phyloP scores from a whole-genome alignment of 192 early-diverging fungal genomes.

The Chytriomyces sp. region DNA sequence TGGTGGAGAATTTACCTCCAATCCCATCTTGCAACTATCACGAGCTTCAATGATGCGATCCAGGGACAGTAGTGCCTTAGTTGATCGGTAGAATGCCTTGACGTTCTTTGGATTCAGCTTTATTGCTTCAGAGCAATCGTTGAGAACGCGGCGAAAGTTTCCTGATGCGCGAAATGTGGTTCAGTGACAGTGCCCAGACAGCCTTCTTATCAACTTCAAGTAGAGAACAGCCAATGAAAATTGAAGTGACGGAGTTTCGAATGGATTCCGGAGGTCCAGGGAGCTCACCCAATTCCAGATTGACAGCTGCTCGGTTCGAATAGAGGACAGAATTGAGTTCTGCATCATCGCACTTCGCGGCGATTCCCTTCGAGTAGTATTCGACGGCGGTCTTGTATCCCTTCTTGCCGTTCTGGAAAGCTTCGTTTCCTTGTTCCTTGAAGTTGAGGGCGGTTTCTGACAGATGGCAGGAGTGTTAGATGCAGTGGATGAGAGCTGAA shows the following conservation, averaged over 20 bases:
- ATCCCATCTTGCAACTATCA: constrained; percentile 80
- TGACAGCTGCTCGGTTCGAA: constrained; percentile 89
- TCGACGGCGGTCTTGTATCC: constrained; percentile 75
- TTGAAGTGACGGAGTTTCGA: neutral
- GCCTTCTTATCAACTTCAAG: no score
- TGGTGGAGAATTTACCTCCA: constrained; percentile 42
- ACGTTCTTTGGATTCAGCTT: constrained; percentile 77
- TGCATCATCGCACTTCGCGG: constrained; percentile 65
- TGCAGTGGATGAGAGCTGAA: neutral
- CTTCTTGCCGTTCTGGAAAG: constrained; percentile 70
- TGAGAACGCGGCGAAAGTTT: constrained; percentile 85
- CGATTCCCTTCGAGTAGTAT: constrained; percentile 88
- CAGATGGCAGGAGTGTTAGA: neutral
- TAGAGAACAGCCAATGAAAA: neutral
- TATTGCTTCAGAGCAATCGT: constrained; percentile 87
- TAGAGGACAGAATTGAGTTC: constrained; percentile 79
- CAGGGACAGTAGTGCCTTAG: constrained; percentile 75
- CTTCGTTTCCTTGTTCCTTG: constrained; percentile 95
- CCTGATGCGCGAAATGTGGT: constrained; percentile 39
- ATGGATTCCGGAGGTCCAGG: neutral
- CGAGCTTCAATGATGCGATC: constrained; percentile 82
- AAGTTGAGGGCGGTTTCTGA: constrained; percentile 86
- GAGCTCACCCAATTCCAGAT: constrained; percentile 77
- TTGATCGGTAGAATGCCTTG: constrained; percentile 92
- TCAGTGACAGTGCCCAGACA: neutral